Conservation (phyloP, 495 filamentous ascomycete species). For the Xylaria palmicola region DNA sequence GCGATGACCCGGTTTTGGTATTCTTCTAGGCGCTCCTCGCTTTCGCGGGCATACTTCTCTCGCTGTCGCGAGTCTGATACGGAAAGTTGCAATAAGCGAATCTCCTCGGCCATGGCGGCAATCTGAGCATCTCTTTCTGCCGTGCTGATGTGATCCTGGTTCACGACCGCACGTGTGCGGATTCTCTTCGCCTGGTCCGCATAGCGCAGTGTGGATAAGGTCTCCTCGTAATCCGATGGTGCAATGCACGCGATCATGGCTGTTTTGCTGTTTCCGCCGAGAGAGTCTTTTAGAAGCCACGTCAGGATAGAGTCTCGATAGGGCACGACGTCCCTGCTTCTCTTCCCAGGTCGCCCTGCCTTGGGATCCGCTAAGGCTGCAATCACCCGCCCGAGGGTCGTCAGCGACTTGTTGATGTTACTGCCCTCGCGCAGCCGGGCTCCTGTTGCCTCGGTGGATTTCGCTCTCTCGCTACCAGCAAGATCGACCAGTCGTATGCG, state of each 20-base stretch:
- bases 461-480: slow-evolving; percentile 91
- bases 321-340: slow-evolving; percentile 69
- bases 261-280: slow-evolving; percentile 95
- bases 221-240: slow-evolving; percentile 95
- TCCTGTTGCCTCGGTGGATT: slow-evolving; percentile 92
- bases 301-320: slow-evolving; percentile 98
- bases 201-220: slow-evolving; percentile 91
- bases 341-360: slow-evolving; percentile 42
- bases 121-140: slow-evolving; percentile 94
- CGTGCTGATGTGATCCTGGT: slow-evolving; percentile 83
- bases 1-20: slow-evolving; percentile 83
- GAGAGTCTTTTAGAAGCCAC: slow-evolving; percentile 91
- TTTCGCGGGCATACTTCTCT: slow-evolving; percentile 45
- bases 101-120: slow-evolving; percentile 88
- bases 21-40: slow-evolving; percentile 53
- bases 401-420: slow-evolving; percentile 98
- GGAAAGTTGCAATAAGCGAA: slow-evolving; percentile 75
- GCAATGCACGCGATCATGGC: slow-evolving; percentile 99
- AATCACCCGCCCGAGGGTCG: slow-evolving; percentile 92
- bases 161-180: slow-evolving; percentile 92
- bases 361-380: slow-evolving; percentile 90
- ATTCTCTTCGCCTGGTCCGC: slow-evolving; percentile 98
- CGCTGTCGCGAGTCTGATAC: slow-evolving; percentile 56
- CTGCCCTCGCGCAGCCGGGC: slow-evolving; percentile 86
- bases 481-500: slow-evolving; percentile 96